Percentiles rank a stretch among this genome's conserved stretches.
Conservation (phyloP, 2,329 filamentous ascomycete genomes). For the Phyllosticta citriasiana region DNA sequence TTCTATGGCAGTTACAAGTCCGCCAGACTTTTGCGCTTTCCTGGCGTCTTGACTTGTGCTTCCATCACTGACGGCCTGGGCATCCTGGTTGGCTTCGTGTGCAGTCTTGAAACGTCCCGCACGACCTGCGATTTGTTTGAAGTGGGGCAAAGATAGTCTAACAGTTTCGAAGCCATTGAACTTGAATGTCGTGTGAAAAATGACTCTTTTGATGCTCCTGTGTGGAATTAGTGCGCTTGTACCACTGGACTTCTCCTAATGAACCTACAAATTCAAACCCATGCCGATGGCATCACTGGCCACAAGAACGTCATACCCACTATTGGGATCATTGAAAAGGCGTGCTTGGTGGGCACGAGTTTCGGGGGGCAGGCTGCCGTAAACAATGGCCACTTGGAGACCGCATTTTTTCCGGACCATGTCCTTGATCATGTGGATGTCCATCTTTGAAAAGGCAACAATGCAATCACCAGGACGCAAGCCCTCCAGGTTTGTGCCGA, state of each 20-base stretch:
- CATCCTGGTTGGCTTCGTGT: constrained; percentile 38
- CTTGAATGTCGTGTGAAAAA: constrained; percentile 74
- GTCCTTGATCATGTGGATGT: constrained; percentile 69
- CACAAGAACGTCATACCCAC: constrained; percentile 89
- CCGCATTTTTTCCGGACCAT: constrained; percentile 68
- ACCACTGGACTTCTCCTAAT: background rate
- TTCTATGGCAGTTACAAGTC: constrained; percentile 72
- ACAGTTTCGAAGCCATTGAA: constrained; percentile 51
- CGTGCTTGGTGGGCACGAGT: constrained; percentile 84
- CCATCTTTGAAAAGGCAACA: constrained; percentile 74
- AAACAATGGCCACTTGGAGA: constrained; percentile 80
- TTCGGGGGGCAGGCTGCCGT: constrained; percentile 84
- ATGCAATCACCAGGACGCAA: constrained; percentile 85
- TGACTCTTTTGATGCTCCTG: constrained; percentile 70
- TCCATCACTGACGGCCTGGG: constrained; percentile 9
- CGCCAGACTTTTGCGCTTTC: constrained; percentile 35
- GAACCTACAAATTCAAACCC: constrained; percentile 75
- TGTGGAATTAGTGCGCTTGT: constrained; percentile 16
- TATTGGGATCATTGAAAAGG: constrained; percentile 89
- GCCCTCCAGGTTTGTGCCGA: constrained; percentile 53
- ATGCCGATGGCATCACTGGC: constrained; percentile 96
- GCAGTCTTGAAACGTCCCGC: constrained; percentile 79
- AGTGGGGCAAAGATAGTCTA: constrained; percentile 59
- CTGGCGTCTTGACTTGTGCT: background rate
- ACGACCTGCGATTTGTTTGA: constrained; percentile 91